A percentile compares a stretch with the other conserved stretches of the same genome.
Conservation (phyloP, 148 eudicot species). For the Rhododendron mucronatum region DNA sequence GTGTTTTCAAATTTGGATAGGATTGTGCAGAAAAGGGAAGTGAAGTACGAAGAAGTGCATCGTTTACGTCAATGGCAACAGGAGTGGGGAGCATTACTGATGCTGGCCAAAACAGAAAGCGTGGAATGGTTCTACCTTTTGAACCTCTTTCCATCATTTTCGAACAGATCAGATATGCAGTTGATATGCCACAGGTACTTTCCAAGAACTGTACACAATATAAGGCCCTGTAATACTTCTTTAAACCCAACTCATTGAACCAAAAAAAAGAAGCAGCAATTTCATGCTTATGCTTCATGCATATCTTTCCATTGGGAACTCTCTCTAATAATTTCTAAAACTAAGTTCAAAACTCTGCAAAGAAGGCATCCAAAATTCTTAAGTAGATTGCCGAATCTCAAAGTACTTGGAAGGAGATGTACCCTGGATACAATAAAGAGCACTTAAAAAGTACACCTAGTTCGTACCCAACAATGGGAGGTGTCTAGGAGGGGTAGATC, state of each 20-base stretch:
- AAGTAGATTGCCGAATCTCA: background rate
- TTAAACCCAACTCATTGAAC: background rate
- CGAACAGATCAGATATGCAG: constrained; percentile 31
- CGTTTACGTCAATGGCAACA: constrained; percentile 20
- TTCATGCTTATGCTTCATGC: background rate
- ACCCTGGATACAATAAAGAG: background rate
- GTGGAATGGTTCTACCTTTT: constrained; percentile 46
- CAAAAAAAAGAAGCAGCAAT: background rate
- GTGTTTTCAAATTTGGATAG: background rate
- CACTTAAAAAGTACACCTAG: background rate
- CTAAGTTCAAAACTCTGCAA: background rate
- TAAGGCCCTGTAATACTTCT: background rate
- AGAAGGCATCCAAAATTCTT: background rate
- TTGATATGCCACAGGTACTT: constrained; percentile 46
- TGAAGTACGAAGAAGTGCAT: constrained; percentile 15
- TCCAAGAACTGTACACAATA: background rate
- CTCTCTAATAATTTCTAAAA: background rate
- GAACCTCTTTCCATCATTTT: constrained; percentile 36
- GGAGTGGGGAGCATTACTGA: constrained; percentile 20
- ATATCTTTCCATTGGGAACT: background rate
- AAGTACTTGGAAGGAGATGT: background rate
- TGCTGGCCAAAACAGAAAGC: constrained; percentile 15
- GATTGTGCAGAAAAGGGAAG: constrained; percentile 18
- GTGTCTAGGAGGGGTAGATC: background rate
- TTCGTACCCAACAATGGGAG: background rate